Base-by-base conservation (phyloP, 768 basidiomycete species). In the Hypholoma fasciculare region DNA sequence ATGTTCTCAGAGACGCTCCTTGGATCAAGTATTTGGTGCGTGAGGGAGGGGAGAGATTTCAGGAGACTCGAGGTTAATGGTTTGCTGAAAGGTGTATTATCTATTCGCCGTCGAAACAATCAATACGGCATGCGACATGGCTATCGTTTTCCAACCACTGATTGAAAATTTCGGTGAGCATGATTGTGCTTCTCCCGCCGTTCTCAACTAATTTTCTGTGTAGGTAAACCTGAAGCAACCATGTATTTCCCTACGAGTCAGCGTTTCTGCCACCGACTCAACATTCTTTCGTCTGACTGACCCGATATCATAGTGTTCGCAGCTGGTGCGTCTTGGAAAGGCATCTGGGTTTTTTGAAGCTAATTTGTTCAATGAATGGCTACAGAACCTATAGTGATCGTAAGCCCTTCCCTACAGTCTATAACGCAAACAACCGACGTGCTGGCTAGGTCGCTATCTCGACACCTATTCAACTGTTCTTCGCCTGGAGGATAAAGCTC, bases 381-480 rank as follows among this genome's bases (percentile, higher is more conserved):
- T 17, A 39, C 49, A 75, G 75, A 74, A 57, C 76, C 76, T 34
- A 63, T 70, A 43, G 62, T 67, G 11, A 72, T 71, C 56, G 69
- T 72, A 60, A 53, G 72, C 65, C 20, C 16, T 46, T 36, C 48
- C 23, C 23, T 23, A 23, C 49, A 54, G n/a, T 17, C 23, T 1
- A 23, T 54, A 42, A 8, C 36, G 8, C n/a, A 4, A 9, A 12
- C 16, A 34, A 34, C 30, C 30, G 30, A 34, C 30, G 30, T 36
- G 12, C 19, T 44, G 38, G 4, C 36, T 52, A 76, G 76, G 76
- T 78, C 3, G 69, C 73, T 1, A 70, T 80, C 7, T 81, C 78
- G 2, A 80, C 78, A 7, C 78, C 78, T 0, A 79, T 81, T 17
- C 80, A 81, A 63, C 60, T 81, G 9, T 80, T 79, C 67, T 73